A percentile compares a stretch with the other conserved stretches of the same genome.
These are phyloP conservation scores for Mucor mucedo DNA, from an alignment of 371 early-diverging fungal species.

Conservation along the genomic window DNA sequence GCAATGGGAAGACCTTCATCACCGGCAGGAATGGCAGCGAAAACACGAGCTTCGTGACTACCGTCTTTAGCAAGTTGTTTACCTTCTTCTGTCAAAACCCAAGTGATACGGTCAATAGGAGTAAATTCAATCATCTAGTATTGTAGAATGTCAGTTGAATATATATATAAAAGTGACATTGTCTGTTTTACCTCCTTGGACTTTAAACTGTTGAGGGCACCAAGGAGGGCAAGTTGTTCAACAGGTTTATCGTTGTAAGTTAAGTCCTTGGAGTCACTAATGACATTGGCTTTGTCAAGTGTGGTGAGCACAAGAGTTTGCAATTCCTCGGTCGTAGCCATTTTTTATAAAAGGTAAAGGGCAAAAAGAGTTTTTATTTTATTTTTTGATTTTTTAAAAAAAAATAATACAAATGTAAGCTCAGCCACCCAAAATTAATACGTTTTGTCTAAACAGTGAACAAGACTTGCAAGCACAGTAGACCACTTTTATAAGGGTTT, in stretches of 20 bases:
- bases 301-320: conserved; percentile 72
- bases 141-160: neutral
- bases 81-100: conserved; percentile 89
- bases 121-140: conserved; percentile 84
- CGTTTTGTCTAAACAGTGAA: neutral
- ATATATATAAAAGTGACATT: conserved; percentile 1
- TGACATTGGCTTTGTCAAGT: conserved; percentile 65
- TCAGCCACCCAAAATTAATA: conserved; percentile 3
- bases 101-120: conserved; percentile 80
- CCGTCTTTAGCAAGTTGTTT: conserved; percentile 83
- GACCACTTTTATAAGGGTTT: too few species aligned
- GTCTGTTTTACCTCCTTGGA: conserved; percentile 76
- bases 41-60: conserved; percentile 94
- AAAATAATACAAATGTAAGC: neutral
- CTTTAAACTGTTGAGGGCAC: conserved; percentile 85
- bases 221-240: conserved; percentile 77
- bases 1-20: conserved; percentile 81
- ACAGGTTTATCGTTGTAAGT: conserved; percentile 58
- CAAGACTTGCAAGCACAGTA: neutral
- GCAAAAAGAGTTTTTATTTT: neutral
- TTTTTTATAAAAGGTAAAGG: neutral
- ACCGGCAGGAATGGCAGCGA: conserved; percentile 86
- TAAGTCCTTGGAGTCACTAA: conserved; percentile 70
- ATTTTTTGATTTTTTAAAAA: neutral
- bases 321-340: conserved; percentile 59